Evolutionary conservation across 2,329 filamentous ascomycete genomes (phyloP).

Genomic region (Cladosporium sp.): DNA sequence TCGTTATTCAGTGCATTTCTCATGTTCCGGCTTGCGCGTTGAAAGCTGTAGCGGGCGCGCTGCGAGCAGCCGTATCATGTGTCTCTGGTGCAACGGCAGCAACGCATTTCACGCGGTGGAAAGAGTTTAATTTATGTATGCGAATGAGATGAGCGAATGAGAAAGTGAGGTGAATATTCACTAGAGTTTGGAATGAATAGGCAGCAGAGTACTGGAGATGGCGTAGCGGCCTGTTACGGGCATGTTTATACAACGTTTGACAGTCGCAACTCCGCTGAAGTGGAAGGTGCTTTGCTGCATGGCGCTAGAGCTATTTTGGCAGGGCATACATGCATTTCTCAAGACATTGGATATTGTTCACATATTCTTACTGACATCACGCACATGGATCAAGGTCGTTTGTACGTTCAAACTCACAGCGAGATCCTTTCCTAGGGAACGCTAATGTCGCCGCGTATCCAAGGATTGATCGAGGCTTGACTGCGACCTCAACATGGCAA

Average conservation of each 20-base stretch:
- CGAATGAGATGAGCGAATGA: not conserved
- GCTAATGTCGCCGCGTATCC: not conserved
- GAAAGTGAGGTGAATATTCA: not conserved
- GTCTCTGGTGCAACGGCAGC: not conserved
- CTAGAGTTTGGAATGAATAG: not conserved
- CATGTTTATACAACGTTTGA: not conserved
- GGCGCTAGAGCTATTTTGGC: not conserved
- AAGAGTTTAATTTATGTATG: not conserved
- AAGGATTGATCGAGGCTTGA: not conserved
- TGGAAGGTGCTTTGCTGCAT: not conserved
- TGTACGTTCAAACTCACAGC: not conserved
- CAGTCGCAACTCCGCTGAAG: not conserved
- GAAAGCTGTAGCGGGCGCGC: constrained; percentile 4
- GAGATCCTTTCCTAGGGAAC: not conserved
- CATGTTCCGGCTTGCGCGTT: not conserved
- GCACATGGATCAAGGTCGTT: not conserved
- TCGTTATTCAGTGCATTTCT: not conserved
- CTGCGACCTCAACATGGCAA: not conserved
- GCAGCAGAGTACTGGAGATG: not conserved
- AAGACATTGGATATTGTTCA: not conserved
- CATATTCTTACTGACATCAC: not conserved
- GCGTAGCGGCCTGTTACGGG: not conserved
- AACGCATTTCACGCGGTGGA: not conserved
- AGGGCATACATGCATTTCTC: not conserved
- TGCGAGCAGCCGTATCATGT: not conserved